Conservation (phyloP, 441 rosid species). For the Corymbia calophylla region DNA sequence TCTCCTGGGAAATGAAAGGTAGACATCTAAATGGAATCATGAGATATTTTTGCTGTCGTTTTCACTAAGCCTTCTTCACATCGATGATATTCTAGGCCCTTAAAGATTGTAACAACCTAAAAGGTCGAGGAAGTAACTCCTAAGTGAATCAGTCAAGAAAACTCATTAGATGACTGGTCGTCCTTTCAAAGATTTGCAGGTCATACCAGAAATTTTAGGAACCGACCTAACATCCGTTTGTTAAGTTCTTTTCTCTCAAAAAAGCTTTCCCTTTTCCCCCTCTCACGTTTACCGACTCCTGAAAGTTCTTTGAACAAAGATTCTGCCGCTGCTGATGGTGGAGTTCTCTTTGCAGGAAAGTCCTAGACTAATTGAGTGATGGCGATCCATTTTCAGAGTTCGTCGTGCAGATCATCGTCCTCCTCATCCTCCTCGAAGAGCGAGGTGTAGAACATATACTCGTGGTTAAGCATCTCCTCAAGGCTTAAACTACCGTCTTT, state of each 20-base stretch:
- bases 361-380: neutral
- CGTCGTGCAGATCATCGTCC: constrained; percentile 38
- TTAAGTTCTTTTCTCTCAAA: neutral
- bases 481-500: constrained; percentile 45
- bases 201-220: neutral
- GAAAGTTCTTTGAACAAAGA: neutral
- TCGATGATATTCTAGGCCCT: neutral
- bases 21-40: neutral
- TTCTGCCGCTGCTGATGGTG: neutral
- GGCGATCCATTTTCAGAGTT: constrained; percentile 20
- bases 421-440: constrained; percentile 25
- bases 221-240: neutral
- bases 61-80: neutral
- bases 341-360: neutral
- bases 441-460: constrained; percentile 40
- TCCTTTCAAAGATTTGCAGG: neutral
- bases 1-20: neutral
- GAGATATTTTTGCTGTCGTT: neutral
- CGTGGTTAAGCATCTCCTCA: constrained; percentile 55
- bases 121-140: neutral
- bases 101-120: neutral
- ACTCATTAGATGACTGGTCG: neutral
- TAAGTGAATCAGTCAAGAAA: neutral
- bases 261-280: neutral
- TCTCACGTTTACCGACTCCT: neutral